Evolutionary conservation across 768 basidiomycete genomes (phyloP).

Genomic region (Suillus spraguei): DNA sequence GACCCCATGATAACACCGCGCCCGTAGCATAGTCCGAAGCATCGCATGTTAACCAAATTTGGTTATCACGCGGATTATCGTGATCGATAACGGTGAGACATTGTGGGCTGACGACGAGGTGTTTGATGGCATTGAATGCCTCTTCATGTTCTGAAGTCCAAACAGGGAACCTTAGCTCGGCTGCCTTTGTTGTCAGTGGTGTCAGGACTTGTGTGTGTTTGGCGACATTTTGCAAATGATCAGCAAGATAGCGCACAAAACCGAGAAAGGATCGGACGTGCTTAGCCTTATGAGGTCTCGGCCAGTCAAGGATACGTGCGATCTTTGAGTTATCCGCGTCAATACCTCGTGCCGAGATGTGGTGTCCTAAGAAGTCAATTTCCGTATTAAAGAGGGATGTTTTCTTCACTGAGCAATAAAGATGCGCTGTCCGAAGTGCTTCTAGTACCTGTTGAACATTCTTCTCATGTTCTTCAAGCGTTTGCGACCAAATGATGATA

Average conservation of each 20-base stretch:
- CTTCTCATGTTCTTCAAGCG: conserved; percentile 21
- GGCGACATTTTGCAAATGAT: conserved; percentile 29
- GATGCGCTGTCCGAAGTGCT: conserved; percentile 11
- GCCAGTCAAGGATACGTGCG: conserved; percentile 32
- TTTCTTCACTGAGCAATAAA: conserved; percentile 34
- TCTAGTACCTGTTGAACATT: conserved; percentile 21
- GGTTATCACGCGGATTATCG: neutral
- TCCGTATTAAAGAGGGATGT: conserved; percentile 19
- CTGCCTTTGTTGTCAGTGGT: neutral
- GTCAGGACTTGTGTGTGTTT: too few species aligned
- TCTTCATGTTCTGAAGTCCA: accelerated
- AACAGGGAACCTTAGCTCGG: accelerated
- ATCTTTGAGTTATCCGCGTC: conserved; percentile 17
- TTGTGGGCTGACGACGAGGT: neutral
- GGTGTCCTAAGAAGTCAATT: conserved; percentile 14
- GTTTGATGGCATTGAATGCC: neutral
- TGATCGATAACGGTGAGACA: neutral
- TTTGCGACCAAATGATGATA: conserved; percentile 33
- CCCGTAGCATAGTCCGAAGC: too few species aligned
- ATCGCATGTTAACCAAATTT: too few species aligned
- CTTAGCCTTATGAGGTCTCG: conserved; percentile 22
- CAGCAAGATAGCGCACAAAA: conserved; percentile 30
- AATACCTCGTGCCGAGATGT: conserved; percentile 33
- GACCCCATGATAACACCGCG: too few species aligned
- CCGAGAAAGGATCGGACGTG: conserved; percentile 23